Conservation (phyloP, 2,329 filamentous ascomycete species). For the Byssoonygena ceratinophila region DNA sequence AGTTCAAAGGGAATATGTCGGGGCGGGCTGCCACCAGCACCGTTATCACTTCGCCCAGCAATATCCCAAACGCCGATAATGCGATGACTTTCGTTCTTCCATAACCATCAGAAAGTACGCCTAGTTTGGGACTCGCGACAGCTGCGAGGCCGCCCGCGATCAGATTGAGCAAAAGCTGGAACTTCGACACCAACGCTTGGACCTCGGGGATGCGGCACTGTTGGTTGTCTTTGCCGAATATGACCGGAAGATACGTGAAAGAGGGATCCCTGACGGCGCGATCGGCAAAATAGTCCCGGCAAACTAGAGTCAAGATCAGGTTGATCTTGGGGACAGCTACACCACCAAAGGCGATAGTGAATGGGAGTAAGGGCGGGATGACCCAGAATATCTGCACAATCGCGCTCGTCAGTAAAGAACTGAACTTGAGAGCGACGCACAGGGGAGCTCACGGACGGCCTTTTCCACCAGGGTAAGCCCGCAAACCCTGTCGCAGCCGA, state of each 20-base stretch:
- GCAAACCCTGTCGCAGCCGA: not conserved
- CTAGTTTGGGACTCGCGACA: conserved; percentile 69
- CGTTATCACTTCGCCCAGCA: conserved; percentile 63
- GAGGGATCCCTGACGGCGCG: conserved; percentile 48
- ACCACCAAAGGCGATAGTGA: conserved; percentile 77
- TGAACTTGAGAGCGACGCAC: not conserved
- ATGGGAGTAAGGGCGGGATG: conserved; percentile 66
- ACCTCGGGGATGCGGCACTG: conserved; percentile 74
- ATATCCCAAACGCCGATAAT: conserved; percentile 61
- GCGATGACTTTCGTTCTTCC: conserved; percentile 67
- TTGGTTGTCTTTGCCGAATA: conserved; percentile 59
- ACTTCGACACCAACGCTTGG: conserved; percentile 63
- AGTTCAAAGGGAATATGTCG: conserved; percentile 61
- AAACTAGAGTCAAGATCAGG: conserved; percentile 73
- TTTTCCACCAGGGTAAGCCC: conserved; percentile 34
- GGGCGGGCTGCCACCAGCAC: conserved; percentile 69
- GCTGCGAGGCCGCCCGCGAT: conserved; percentile 68
- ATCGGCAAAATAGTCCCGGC: conserved; percentile 69
- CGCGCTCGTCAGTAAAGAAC: conserved; percentile 11
- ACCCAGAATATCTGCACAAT: conserved; percentile 66
- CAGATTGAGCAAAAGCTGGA: conserved; percentile 65
- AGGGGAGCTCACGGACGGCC: conserved; percentile 37
- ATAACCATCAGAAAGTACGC: conserved; percentile 74
- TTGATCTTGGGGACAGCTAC: conserved; percentile 79
- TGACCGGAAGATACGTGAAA: conserved; percentile 52